phyloP scores from a whole-genome alignment of 2,329 filamentous ascomycete genomes.

The Beauveria medogensis region DNA sequence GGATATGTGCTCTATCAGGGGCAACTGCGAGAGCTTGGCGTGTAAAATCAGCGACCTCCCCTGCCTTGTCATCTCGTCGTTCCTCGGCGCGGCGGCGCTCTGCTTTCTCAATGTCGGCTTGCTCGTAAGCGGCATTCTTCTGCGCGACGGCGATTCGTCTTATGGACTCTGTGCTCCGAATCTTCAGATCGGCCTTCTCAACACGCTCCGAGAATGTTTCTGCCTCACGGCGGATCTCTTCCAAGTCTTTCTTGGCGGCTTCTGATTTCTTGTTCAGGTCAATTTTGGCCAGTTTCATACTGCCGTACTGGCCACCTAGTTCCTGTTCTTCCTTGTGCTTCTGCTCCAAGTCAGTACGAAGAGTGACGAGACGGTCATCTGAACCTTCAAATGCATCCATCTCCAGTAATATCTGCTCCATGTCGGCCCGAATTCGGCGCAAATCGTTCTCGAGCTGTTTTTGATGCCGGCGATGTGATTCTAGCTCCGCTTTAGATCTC shows the following conservation, averaged over 20 bases:
- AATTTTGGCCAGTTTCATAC: constrained; percentile 39
- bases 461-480: constrained; percentile 32
- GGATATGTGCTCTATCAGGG: constrained; percentile 50
- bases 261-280: constrained; percentile 38
- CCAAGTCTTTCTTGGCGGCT: constrained; percentile 28
- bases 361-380: constrained; percentile 54
- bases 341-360: constrained; percentile 50
- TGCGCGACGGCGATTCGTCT: constrained; percentile 46
- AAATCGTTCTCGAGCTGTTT: constrained; percentile 41
- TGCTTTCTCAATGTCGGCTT: constrained; percentile 38
- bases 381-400: constrained; percentile 60
- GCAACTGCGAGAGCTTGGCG: constrained; percentile 46
- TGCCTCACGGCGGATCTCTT: constrained; percentile 27
- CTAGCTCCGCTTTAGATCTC: constrained; percentile 36
- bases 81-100: constrained; percentile 37
- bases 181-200: constrained; percentile 48
- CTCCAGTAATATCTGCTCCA: constrained; percentile 43
- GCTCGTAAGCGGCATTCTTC: constrained; percentile 54
- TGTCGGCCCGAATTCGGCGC: constrained; percentile 53
- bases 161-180: constrained; percentile 38
- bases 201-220: constrained; percentile 37
- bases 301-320: constrained; percentile 48
- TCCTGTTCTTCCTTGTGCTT: constrained; percentile 40
- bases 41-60: constrained; percentile 44
- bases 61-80: constrained; percentile 38